These are phyloP conservation scores for Aspergillus quadricinctus DNA, from an alignment of 2,329 filamentous ascomycete species.

Conservation along the genomic window DNA sequence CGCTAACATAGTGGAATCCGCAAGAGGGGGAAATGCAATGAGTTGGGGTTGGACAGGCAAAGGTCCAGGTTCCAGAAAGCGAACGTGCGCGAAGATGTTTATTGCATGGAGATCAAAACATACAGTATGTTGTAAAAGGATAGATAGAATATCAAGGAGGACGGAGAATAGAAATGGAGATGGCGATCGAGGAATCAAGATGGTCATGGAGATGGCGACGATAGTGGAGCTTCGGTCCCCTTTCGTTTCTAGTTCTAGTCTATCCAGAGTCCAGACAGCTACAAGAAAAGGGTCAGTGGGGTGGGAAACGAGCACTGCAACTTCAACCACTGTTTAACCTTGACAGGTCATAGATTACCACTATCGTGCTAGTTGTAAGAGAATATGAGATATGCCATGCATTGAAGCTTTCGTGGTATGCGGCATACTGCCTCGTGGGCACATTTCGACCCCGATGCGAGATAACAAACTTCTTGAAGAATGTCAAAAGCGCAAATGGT, in stretches of 20 bases:
- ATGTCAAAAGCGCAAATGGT: not conserved
- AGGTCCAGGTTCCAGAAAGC: not conserved
- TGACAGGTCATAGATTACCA: too few relatives aligned
- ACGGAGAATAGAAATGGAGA: not conserved
- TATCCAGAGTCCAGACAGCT: too few relatives aligned
- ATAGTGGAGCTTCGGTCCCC: not conserved
- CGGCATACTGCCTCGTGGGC: too few relatives aligned
- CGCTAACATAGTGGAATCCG: not conserved
- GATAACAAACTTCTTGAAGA: not conserved
- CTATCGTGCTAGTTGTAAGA: not conserved
- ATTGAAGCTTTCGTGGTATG: too few relatives aligned
- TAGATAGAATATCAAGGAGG: not conserved
- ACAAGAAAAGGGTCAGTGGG: too few relatives aligned
- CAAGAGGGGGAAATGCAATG: not conserved
- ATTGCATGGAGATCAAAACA: not conserved
- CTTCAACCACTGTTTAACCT: too few relatives aligned
- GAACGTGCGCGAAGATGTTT: not conserved
- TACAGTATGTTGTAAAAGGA: not conserved
- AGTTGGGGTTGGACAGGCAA: too few relatives aligned
- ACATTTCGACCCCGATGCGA: not conserved
- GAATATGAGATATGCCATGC: not conserved
- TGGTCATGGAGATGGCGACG: too few relatives aligned
- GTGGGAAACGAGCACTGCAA: too few relatives aligned
- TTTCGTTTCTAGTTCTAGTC: too few relatives aligned
- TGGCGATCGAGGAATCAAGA: too few relatives aligned